These are phyloP conservation scores for Fistulinella staudtii DNA, from an alignment of 1,284 basidiomycete genomes.

Conservation along the genomic window DNA sequence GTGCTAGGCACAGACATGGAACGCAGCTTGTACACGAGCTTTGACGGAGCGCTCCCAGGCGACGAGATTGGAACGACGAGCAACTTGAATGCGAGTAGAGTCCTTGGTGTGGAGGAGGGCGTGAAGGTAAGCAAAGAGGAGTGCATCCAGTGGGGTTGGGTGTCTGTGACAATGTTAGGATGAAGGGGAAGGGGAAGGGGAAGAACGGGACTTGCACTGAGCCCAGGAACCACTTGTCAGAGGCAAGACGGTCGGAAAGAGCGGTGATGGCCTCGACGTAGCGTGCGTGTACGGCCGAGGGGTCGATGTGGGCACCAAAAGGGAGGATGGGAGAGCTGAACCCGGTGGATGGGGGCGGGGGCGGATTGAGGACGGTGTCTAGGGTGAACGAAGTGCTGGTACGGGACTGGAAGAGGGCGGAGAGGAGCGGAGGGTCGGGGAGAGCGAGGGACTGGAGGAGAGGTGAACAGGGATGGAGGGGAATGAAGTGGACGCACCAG, in stretches of 20 bases:
- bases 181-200: neutral
- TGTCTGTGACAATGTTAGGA: slow-evolving; percentile 35
- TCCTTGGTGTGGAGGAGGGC: slow-evolving; percentile 53
- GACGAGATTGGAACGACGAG: slow-evolving; percentile 66
- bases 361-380: slow-evolving; percentile 50
- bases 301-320: slow-evolving; percentile 53
- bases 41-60: slow-evolving; percentile 71
- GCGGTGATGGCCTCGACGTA: slow-evolving; percentile 70
- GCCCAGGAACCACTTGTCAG: slow-evolving; percentile 73
- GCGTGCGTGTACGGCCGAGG: slow-evolving; percentile 45
- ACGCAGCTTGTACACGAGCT: slow-evolving; percentile 52
- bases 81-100: slow-evolving; percentile 55
- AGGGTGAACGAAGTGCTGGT: slow-evolving; percentile 34
- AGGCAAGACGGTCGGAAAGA: slow-evolving; percentile 67
- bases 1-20: slow-evolving; percentile 27
- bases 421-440: slow-evolving; percentile 40
- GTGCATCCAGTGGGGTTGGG: slow-evolving; percentile 74
- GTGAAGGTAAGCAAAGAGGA: slow-evolving; percentile 75
- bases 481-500: slow-evolving; percentile 45
- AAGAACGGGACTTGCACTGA: slow-evolving; percentile 52
- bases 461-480: slow-evolving; percentile 1
- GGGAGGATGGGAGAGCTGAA: slow-evolving; percentile 57
- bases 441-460: slow-evolving; percentile 44
- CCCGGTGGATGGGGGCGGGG: slow-evolving; percentile 66
- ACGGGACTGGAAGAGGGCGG: slow-evolving; percentile 35